A percentile compares a stretch with the other conserved stretches of the same genome.
These are phyloP conservation scores for Kalmanozyma brasiliensis DNA, from an alignment of 1,284 basidiomycete genomes.

Conservation along the genomic window DNA sequence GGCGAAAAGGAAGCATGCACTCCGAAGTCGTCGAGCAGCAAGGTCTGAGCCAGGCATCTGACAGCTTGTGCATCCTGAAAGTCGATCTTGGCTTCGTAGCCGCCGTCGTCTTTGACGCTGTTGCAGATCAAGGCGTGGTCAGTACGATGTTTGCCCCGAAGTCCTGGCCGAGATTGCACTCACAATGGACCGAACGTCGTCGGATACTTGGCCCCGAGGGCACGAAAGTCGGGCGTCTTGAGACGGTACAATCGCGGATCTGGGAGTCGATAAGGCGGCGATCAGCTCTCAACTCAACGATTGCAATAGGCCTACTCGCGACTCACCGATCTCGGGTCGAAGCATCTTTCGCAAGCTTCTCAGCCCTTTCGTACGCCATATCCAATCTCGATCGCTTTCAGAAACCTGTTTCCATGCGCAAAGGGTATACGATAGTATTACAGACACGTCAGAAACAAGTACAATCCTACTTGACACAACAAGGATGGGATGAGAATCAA, in stretches of 20 bases:
- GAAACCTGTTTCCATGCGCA: neutral
- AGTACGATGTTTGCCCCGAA: neutral
- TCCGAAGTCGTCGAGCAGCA: slow-evolving; percentile 37
- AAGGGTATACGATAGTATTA: slow-evolving; percentile 16
- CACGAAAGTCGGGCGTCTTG: slow-evolving; percentile 25
- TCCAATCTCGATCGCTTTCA: neutral
- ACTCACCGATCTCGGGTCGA: slow-evolving; percentile 14
- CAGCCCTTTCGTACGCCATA: neutral
- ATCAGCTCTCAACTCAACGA: neutral
- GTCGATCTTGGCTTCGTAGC: slow-evolving; percentile 42
- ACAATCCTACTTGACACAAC: neutral
- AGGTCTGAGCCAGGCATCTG: slow-evolving; percentile 30
- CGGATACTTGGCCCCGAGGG: slow-evolving; percentile 22
- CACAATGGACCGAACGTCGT: slow-evolving; percentile 23
- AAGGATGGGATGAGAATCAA: slow-evolving; percentile 2
- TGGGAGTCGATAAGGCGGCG: neutral
- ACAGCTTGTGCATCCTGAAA: slow-evolving; percentile 39
- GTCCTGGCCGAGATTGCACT: neutral
- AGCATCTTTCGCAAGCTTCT: slow-evolving; percentile 3
- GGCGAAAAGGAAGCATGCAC: slow-evolving; percentile 17
- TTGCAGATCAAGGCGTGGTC: neutral
- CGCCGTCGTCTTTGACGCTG: slow-evolving; percentile 33
- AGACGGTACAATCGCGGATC: slow-evolving; percentile 25
- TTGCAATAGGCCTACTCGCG: too few species aligned
- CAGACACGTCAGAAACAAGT: slow-evolving; percentile 7